Evolutionary conservation across 306 rosid genomes (phyloP), one percentile per base, ranked within the genome.

Genomic region (Pyrus communis): DNA sequence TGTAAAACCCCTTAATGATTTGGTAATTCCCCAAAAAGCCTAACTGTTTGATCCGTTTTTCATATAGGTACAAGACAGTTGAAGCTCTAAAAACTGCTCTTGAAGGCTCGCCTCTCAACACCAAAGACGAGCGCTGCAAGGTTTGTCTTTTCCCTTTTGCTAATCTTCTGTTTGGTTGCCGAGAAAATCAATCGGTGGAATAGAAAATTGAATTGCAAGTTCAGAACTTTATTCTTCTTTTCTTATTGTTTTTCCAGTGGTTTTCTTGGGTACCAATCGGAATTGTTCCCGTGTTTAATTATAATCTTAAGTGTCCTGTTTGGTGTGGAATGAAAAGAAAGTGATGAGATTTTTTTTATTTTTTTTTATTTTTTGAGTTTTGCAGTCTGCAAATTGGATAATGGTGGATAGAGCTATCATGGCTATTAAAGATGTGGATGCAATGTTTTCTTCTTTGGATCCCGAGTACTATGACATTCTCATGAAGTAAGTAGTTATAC

Each of bases 41-140:
- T n/a, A n/a, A n/a, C n/a, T n/a, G n/a, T n/a, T n/a, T n/a, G n/a
- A n/a, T n/a, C n/a, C n/a, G n/a, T n/a, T n/a, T n/a, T n/a, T n/a
- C n/a, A n/a, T n/a, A n/a, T n/a, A n/a, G n/a, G n/a, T n/a, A 75
- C 67, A 95, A 86, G 71, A 92, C 90, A 1, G 91, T 95, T 21
- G 97, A 95, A 85, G 97, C 99, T 30, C 93, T 95, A 28, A 95
- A 89, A 89, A 95, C 99, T 60, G 99, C 99, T 2, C 97, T 95
- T 31, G 99, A 95, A 88, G 97, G 99, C 67, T 88, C 97, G 30
- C 91, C 89, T 85, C 97, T 92, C 70, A 88, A 87, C 78, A 90
- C 95, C 82, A 72, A 87, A 61, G 97, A 92, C 81, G 99, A 92
- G 70, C 97, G 97, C 68, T 92, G 99, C 97, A 95, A 92, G 99